Base-by-base conservation (phyloP, 2,329 filamentous ascomycete genomes). In the Fusarium kyushuense region DNA sequence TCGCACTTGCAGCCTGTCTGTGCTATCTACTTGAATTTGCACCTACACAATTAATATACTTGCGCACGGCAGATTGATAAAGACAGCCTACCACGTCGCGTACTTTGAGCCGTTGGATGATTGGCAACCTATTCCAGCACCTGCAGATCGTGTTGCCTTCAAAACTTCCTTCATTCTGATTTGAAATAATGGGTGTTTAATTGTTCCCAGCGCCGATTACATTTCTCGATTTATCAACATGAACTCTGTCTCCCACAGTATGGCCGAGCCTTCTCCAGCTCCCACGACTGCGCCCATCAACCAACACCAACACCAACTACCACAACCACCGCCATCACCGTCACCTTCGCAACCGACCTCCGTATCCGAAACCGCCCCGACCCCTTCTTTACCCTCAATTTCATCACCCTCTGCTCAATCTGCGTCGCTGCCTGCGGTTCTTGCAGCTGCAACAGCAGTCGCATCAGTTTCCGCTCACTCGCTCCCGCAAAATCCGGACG, bases 241-340 rank as follows among this genome's bases (percentile, higher is more conserved):
- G 80, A 80, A 80, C 72, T 76, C 79, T 53, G 63, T 66, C 71
- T 74, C 77, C 54, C 79, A 79, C 43, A 79, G 74, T 69, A 73
- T 81, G 67, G 72, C 74, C 57, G 78, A 80, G 62, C 65, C 72
- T 64, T 63, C 65, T 62, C 63, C 68, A 66, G 62, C 54, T 62
- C 30, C 67, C 29, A 33, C 46, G 46, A 54, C 62, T 56, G 69
- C 64, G 40, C 58, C 70, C 48, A 65, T 71, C 43, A 64, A 53
- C 59, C 71, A 73, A 36, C 70, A 70, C 45, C 71, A 73, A 38
- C 70, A 71, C 23, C 23, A 25, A 25, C 23, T 25, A 33, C 70
- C 64, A 45, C 72, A 74, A 40, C 69, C 70, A 36, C 72, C 72
- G 42, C 69, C 57, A 43, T 71, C 72, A 19, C 72, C 72, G 32